Percentiles rank a stretch among this genome's conserved stretches.
These are phyloP conservation scores for Fraxinus sp. DNA, from an alignment of 305 asterid genomes.

Conservation along the genomic window DNA sequence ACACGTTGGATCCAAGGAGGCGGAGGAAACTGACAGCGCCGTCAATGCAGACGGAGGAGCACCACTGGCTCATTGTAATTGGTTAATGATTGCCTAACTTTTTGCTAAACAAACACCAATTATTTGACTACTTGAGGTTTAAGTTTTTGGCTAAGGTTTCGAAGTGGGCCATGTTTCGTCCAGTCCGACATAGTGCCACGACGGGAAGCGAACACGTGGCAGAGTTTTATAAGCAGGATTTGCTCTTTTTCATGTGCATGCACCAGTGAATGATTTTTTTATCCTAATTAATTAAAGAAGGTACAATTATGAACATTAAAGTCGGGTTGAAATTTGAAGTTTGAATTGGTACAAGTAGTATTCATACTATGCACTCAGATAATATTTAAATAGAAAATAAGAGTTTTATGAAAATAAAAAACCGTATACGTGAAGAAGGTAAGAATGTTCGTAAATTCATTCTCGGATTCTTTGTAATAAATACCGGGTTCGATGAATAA, in stretches of 20 bases:
- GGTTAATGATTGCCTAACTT: conserved; percentile 33
- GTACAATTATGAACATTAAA: neutral
- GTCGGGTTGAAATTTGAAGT: conserved; percentile 19
- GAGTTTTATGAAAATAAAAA: no score
- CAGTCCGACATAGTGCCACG: conserved; percentile 46
- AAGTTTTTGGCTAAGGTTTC: conserved; percentile 17
- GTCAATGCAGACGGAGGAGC: conserved; percentile 18
- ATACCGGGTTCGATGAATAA: no score
- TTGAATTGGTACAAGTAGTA: neutral
- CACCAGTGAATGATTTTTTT: neutral
- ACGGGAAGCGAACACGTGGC: conserved; percentile 48
- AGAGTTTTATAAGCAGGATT: conserved; percentile 6
- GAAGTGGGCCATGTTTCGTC: conserved; percentile 40
- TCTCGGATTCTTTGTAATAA: no score
- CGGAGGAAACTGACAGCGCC: conserved; percentile 6
- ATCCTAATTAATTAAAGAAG: neutral
- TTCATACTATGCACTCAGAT: neutral
- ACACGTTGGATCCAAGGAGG: neutral
- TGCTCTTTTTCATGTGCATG: conserved; percentile 9
- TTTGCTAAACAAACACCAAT: conserved; percentile 11
- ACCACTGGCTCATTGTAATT: conserved; percentile 20
- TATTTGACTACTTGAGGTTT: conserved; percentile 30
- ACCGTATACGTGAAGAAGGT: neutral
- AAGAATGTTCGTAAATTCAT: neutral
- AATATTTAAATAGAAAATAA: neutral